Evolutionary conservation across 495 filamentous ascomycete genomes (phyloP), one percentile per base, ranked within the genome.

Genomic region (Lophiostoma macrostomum): DNA sequence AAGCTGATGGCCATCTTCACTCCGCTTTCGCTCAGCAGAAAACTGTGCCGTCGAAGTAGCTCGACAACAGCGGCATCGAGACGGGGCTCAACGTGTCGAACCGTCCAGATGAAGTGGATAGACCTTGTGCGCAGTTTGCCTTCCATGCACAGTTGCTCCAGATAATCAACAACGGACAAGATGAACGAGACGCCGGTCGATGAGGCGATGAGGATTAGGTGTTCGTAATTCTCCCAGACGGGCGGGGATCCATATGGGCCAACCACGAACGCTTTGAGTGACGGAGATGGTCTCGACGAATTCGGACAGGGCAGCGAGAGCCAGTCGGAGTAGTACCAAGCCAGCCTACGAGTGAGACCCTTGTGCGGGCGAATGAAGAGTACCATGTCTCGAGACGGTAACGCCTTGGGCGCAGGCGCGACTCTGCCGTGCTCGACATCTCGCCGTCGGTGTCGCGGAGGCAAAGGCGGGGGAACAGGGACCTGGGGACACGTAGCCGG

Each of bases 101-200:
- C n/a, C 1, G 29, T 35, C 47, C 46, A 58, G 14, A 58, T 27
- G 14, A 58, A 51, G 5, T 12, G 18, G 19, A 57, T 44, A 7
- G 18, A 23, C 19, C 23, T 20, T 1, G 34, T 40, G 4, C 16
- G 31, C 7, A 58, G 12, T 4, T 10, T 10, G 12, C 19, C 29
- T 7, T 23, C 29, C 7, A 14, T 12, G 18, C 29, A 46, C 5
- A 52, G 30, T 19, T 32, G 37, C 18, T 25, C 46, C 13, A 58
- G 40, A 22, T 51, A 52, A 20, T 52, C 47, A 29, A 58, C 13
- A 19, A 60, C 38, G 0, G 56, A 47, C n/a, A 60, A 14, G 2
- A 43, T 30, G 24, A 60, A 60, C 2, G 56, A 49, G 3, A 54
- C 56, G 3, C 56, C 56, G 16, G 56, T 60, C 24, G 49, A 53